Base-by-base conservation (phyloP, 768 basidiomycete species). In the Phaffia australis region DNA sequence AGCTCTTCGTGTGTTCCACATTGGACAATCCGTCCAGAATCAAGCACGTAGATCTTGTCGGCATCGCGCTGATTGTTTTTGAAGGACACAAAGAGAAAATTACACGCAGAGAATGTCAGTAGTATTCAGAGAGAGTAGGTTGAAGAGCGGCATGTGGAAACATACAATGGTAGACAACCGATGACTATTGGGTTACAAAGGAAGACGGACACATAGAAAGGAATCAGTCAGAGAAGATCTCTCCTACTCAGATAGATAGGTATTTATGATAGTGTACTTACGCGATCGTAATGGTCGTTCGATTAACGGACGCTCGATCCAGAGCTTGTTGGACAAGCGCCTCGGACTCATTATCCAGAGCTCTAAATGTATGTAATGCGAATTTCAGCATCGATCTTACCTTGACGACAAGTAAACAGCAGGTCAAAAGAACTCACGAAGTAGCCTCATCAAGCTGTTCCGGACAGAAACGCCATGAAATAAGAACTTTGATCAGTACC, bases 261-360 rank as follows among this genome's bases (percentile, higher is more conserved):
- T 54, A 42, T 42, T 5, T 4, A 60, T 16, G 18, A 46, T 15
- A 48, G 3, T 76, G 65, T 23, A 74, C 71, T 63, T 76, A 75
- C 11, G 75, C 75, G 60, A 77, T 74, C 50, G 69, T 71, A 54
- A 75, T 73, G 2, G 73, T 75, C 25, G 73, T 70, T 56, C 74
- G 62, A 30, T 72, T 72, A 25, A 62, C 50, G 3, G 72, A 70
- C 1, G 74, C 74, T 54, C 71, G 72, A 52, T 75, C 73, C 2
- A 74, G 64, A 2, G 73, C 74, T 52, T 73, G 56, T 48, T 75
- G 74, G 1, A 75, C 73, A 15, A 67, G 57, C 9, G 71, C 68
- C 52, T 75, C 74, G n/a, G 60, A 69, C 65, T 73, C 64, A 21
- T 72, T 72, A 63, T 76, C 74, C 1, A 76, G 67, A 0, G 74